phyloP scores from a whole-genome alignment of 106 monocot species.

The Acanthochlamys bracteata region DNA sequence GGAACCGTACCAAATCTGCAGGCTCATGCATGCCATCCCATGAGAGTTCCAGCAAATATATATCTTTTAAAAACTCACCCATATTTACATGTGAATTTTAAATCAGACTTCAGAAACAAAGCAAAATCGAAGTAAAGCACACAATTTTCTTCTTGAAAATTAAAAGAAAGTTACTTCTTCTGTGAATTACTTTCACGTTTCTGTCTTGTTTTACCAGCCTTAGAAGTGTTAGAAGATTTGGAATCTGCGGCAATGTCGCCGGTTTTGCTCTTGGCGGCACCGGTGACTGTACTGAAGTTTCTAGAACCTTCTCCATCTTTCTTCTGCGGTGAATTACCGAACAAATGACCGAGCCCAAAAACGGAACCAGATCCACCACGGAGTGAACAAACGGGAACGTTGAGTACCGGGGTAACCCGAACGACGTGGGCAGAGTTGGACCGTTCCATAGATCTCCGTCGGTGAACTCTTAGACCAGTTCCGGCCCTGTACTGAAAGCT shows the following conservation, averaged over 20 bases:
- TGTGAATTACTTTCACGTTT: too few relatives aligned
- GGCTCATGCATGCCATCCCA: too few relatives aligned
- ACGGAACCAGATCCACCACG: constrained; percentile 45
- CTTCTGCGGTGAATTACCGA: constrained; percentile 24
- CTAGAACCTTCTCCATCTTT: constrained; percentile 14
- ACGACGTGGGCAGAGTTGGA: constrained; percentile 73
- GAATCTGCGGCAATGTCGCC: neutral
- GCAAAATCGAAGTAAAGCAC: too few relatives aligned
- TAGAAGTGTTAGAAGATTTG: too few relatives aligned
- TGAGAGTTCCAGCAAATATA: too few relatives aligned
- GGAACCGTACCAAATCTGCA: too few relatives aligned
- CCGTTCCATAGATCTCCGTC: constrained; percentile 39
- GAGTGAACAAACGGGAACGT: constrained; percentile 73
- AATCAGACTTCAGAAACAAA: too few relatives aligned
- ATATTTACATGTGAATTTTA: too few relatives aligned
- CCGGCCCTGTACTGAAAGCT: constrained; percentile 44
- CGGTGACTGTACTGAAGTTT: neutral
- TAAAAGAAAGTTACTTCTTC: too few relatives aligned
- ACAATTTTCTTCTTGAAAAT: too few relatives aligned
- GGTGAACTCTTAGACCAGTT: constrained; percentile 21
- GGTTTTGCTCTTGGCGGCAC: neutral
- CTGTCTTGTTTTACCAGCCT: too few relatives aligned
- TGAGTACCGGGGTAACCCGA: constrained; percentile 68
- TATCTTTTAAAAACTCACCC: too few relatives aligned
- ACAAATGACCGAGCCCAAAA: constrained; percentile 42